Evolutionary conservation across 2,329 filamentous ascomycete genomes (phyloP).

Genomic region (Cordyceps sp.): DNA sequence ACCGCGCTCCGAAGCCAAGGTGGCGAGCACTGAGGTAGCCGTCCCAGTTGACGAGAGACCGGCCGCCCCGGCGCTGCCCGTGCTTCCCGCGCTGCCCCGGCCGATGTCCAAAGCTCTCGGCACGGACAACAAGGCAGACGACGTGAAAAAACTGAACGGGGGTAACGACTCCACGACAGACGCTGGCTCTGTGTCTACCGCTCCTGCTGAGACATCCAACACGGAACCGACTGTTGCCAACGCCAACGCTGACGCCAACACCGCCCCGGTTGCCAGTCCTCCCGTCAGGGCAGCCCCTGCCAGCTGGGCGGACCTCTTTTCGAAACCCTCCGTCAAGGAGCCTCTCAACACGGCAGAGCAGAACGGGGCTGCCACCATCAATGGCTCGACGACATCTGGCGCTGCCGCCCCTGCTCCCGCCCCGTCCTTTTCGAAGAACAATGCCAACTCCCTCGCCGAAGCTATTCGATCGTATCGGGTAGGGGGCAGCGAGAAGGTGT

Average conservation of each 20-base stretch:
- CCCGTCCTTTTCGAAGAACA: slow-evolving; percentile 25
- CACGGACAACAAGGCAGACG: slow-evolving; percentile 1
- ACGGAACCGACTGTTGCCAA: slow-evolving; percentile 6
- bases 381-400: slow-evolving; percentile 8
- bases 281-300: slow-evolving; percentile 15
- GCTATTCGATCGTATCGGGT: slow-evolving; percentile 61
- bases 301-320: slow-evolving; percentile 24
- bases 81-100: slow-evolving; percentile 31
- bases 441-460: slow-evolving; percentile 50
- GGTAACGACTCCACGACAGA: slow-evolving; percentile 4
- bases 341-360: slow-evolving; percentile 4
- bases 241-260: not conserved
- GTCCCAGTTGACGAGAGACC: slow-evolving; percentile 15
- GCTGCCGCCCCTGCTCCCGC: slow-evolving; percentile 7
- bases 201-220: slow-evolving; percentile 4
- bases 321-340: slow-evolving; percentile 10
- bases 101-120: slow-evolving; percentile 11
- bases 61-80: slow-evolving; percentile 22
- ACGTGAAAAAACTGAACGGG: slow-evolving; percentile 1
- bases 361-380: slow-evolving; percentile 13
- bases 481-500: slow-evolving; percentile 45
- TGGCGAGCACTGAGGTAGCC: slow-evolving; percentile 2
- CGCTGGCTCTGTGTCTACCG: slow-evolving; percentile 2
- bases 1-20: slow-evolving; percentile 5
- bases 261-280: slow-evolving; percentile 6